A percentile compares a stretch with the other conserved stretches of the same genome.
These are phyloP conservation scores for Ophiostoma sp. DNA, from an alignment of 2,329 filamentous ascomycete species.

Conservation along the genomic window DNA sequence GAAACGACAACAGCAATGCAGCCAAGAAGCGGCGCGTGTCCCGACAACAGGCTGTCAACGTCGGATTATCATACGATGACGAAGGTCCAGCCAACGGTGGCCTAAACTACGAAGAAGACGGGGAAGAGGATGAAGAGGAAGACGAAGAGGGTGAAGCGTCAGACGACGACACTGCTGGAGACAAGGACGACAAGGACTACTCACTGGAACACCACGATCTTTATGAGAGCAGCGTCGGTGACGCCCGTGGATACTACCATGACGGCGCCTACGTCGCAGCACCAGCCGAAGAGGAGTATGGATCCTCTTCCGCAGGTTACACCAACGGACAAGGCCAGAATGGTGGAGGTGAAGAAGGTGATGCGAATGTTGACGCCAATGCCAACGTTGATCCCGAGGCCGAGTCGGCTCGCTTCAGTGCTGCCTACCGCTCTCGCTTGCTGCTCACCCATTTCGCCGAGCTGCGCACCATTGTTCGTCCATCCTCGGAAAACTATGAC, in stretches of 20 bases:
- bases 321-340: conserved; percentile 31
- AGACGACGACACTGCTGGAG: conserved; percentile 36
- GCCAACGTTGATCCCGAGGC: conserved; percentile 33
- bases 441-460: conserved; percentile 58
- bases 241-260: conserved; percentile 66
- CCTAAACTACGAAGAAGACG: background rate
- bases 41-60: conserved; percentile 24
- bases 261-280: conserved; percentile 77
- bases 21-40: conserved; percentile 22
- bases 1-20: background rate
- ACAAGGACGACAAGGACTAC: conserved; percentile 32
- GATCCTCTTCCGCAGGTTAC: background rate
- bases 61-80: conserved; percentile 37
- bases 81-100: conserved; percentile 31
- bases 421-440: conserved; percentile 68
- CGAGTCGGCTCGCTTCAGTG: conserved; percentile 47
- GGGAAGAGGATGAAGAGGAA: conserved; percentile 33
- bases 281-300: conserved; percentile 42
- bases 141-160: conserved; percentile 34
- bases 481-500: conserved; percentile 41
- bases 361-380: conserved; percentile 34
- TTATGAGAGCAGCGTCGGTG: conserved; percentile 52
- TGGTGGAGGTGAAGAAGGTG: background rate
- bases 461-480: conserved; percentile 64
- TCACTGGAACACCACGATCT: conserved; percentile 43